Conservation (phyloP, 495 filamentous ascomycete species). For the Daldinia caldariorum region DNA sequence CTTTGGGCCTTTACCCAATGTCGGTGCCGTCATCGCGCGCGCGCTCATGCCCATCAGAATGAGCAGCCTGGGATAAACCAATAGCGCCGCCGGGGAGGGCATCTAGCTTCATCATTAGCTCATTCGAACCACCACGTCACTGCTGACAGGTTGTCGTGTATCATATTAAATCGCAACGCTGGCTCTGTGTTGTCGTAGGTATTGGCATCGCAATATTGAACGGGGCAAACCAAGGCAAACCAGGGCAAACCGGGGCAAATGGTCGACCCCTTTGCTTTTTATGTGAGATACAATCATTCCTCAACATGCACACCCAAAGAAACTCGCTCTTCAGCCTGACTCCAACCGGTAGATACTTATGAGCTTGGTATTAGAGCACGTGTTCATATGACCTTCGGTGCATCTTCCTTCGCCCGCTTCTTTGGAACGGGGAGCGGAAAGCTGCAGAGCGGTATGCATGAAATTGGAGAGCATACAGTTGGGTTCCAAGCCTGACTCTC, state of each 20-base stretch:
- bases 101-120: conserved; percentile 14
- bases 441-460: conserved; percentile 21
- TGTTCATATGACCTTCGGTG: not conserved
- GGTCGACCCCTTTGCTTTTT: not conserved
- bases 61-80: conserved; percentile 7
- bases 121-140: conserved; percentile 23
- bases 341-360: not conserved
- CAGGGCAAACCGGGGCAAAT: conserved; percentile 9
- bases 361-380: conserved; percentile 4
- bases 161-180: conserved; percentile 12
- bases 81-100: conserved; percentile 8
- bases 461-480: conserved; percentile 17
- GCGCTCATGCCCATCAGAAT: conserved; percentile 9
- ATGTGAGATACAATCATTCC: conserved; percentile 15
- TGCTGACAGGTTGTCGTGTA: conserved; percentile 18
- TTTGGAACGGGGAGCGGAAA: not conserved
- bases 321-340: not conserved
- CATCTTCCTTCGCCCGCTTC: not conserved
- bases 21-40: conserved; percentile 25
- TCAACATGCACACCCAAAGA: conserved; percentile 5
- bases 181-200: conserved; percentile 23
- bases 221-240: conserved; percentile 3
- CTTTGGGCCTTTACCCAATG: conserved; percentile 3
- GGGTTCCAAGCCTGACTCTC: conserved; percentile 21
- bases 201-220: conserved; percentile 6